Evolutionary conservation across 164 flowering plant genomes (phyloP), one percentile per base, ranked within the genome.

Genomic region (Litsea cubeba): DNA sequence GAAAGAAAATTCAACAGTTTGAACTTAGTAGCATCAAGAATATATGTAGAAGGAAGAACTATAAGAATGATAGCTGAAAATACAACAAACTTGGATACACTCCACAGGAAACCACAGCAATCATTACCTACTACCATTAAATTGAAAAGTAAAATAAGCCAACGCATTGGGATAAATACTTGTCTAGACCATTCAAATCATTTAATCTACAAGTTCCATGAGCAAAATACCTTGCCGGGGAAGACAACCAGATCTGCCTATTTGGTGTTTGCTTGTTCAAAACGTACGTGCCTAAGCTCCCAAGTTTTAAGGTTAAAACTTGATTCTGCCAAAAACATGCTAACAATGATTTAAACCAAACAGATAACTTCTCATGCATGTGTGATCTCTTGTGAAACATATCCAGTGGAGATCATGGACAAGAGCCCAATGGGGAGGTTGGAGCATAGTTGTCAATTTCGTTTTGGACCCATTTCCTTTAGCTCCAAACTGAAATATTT

Each of bases 231-330:
- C 99, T 95, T 71, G 89, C 82, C 4, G 99, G 99, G 24, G 99
- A 95, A 58, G 99, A 95, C 81, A 95, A 74, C 97, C 98, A 95
- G 68, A 95, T 84, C 75, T 95, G 99, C 63, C 98, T 86, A 72
- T 95, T 93, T 68, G 99, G 98, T 6, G 98, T 88, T 78, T 95
- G 99, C 79, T 95, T 95, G 84, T 95, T 95, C 80, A 95, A 72
- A 62, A 93, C 97, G 81, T 90, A 93, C 2, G 97, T 95, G 65
- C 98, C 99, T 80, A 87, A 77, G 71, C 69, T 72, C 64, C 99
- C 99, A 24, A 95, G 90, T 79, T 88, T 93, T 74, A 95, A 50
- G 15, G 99, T 95, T 69, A 95, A 80, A 46, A 95, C 99, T 78
- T 93, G 89, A 80, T 93, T 90, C 97, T 95, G 87, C 78, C 69